Evolutionary conservation across 2,329 filamentous ascomycete species (phyloP), one percentile per base, ranked within the genome.

Genomic region (Dactylellina cionopaga): DNA sequence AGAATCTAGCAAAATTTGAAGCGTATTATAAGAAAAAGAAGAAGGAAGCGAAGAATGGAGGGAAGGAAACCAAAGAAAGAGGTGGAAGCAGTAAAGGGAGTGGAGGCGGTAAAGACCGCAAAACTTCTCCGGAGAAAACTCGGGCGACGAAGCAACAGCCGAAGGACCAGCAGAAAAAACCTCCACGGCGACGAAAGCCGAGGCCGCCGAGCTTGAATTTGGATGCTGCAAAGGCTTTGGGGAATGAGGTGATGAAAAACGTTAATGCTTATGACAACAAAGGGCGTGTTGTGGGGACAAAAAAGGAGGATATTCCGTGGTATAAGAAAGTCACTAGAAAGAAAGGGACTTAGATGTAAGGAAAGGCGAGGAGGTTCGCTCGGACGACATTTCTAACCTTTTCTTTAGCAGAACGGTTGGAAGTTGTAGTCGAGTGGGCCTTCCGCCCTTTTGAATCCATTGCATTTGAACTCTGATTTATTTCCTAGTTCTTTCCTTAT

Each of bases 181-280:
- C n/a, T n/a, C n/a, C n/a, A n/a, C n/a, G n/a, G n/a, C n/a, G n/a
- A 41, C 51, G 33, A 41, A 55, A 27, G 35, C 33, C 33, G 19
- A 55, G 31, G 31, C 51, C 33, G 17, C 51, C 51, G 13, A 33
- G 10, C 19, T 27, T 41, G 19, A 29, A 55, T 13, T 29, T 55
- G 19, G 35, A 10, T 19, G 11, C 6, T 1, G 51, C 33, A 33
- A 55, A 41, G 11, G 33, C 19, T 55, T 41, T 39, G 17, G 51
- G 51, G 11, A 41, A 41, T 22, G 27, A 11, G 17, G 27, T 10
- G 33, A 55, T 27, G 31, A 41, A 41, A 15, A 19, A 15, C 9
- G 33, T 22, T 51, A 17, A 41, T 44, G 58, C 17, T 58, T 31
- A 58, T n/a, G 39, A 56, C 24, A 22, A 54, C 13, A 27, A 24